These are phyloP conservation scores for Scedosporium dehoogii DNA, from an alignment of 2,329 filamentous ascomycete species.

Conservation along the genomic window DNA sequence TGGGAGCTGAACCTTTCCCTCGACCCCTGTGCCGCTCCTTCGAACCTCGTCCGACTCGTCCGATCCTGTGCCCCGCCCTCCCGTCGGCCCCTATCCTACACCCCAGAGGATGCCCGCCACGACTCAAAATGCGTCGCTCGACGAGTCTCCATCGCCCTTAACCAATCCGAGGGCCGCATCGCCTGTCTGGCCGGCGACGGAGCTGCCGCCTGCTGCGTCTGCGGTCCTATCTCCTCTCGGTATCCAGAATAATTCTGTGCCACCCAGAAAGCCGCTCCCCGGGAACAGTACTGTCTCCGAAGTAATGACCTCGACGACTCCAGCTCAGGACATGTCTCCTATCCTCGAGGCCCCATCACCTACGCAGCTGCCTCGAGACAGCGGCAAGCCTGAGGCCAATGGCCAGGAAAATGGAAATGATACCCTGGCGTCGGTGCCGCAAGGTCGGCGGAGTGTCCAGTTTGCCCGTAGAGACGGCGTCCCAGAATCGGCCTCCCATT, in stretches of 20 bases:
- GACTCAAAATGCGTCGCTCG: background rate
- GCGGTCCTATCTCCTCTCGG: background rate
- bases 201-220: background rate
- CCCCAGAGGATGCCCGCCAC: background rate
- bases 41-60: too few relatives aligned
- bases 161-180: background rate
- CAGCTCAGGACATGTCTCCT: background rate
- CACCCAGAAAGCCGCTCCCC: slow-evolving; percentile 2
- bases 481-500: slow-evolving; percentile 40
- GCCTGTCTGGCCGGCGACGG: background rate
- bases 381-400: background rate
- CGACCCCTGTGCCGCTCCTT: background rate
- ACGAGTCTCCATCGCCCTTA: background rate
- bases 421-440: background rate
- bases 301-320: background rate
- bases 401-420: slow-evolving; percentile 1
- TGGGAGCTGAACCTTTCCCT: background rate
- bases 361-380: background rate
- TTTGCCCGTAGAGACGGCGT: slow-evolving; percentile 50
- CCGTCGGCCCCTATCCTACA: background rate
- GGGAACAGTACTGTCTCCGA: background rate
- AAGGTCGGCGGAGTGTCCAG: slow-evolving; percentile 56
- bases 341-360: background rate
- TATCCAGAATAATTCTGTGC: background rate
- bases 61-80: background rate